Evolutionary conservation across 345 rosid species (phyloP).

Genomic region (Melaleuca alternifolia): DNA sequence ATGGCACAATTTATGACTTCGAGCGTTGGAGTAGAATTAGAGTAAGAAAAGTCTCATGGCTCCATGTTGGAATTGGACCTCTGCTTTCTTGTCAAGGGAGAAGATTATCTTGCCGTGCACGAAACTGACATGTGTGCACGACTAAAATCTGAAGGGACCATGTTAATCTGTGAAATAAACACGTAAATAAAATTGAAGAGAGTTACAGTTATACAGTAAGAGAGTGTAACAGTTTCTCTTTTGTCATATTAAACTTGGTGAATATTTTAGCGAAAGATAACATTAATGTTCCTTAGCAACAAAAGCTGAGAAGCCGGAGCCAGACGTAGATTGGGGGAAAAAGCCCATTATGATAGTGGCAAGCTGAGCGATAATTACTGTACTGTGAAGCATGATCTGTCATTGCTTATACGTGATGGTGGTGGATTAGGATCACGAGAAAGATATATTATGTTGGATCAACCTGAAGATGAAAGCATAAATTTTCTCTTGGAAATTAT

Average conservation of each 20-base stretch:
- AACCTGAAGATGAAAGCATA: background rate
- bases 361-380: background rate
- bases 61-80: background rate
- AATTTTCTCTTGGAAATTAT: background rate
- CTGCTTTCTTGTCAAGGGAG: background rate
- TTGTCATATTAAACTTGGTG: background rate
- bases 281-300: background rate
- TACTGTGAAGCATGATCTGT: background rate
- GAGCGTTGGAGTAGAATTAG: background rate
- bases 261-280: background rate
- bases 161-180: background rate
- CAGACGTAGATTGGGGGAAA: background rate
- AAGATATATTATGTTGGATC: background rate
- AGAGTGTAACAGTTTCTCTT: background rate
- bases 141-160: background rate
- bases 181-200: background rate
- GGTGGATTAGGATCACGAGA: background rate
- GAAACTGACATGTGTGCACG: background rate
- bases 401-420: background rate
- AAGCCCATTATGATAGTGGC: background rate
- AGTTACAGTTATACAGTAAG: no score
- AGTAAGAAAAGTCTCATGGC: background rate
- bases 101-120: background rate
- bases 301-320: background rate
- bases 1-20: background rate